Percentiles rank a stretch among this genome's conserved stretches.
Evolutionary conservation across 495 filamentous ascomycete species (phyloP).

Genomic region (Astrothelium macrocarpum): DNA sequence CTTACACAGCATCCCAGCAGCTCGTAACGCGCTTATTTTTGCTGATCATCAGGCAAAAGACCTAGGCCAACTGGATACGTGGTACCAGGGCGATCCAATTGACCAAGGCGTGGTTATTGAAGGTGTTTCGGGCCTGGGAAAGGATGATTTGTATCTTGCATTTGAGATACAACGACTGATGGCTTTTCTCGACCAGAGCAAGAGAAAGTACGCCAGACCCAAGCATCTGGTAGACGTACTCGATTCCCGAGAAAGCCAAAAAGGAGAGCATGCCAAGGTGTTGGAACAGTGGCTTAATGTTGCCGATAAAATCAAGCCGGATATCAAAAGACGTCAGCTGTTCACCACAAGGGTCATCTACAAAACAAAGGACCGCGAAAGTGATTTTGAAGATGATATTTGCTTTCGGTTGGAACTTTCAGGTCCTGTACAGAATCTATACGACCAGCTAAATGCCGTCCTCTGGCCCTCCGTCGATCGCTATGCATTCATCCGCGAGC

Average conservation of each 20-base stretch:
- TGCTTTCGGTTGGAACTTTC: background rate
- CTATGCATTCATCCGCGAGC: background rate
- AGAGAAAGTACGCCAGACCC: constrained; percentile 19
- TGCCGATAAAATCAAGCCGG: background rate
- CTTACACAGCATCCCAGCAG: constrained; percentile 14
- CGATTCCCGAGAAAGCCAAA: constrained; percentile 8
- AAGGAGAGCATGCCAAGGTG: constrained; percentile 11
- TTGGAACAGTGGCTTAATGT: constrained; percentile 13
- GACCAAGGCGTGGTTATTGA: background rate
- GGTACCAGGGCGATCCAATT: constrained; percentile 9
- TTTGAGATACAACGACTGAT: constrained; percentile 23
- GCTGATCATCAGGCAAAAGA: constrained; percentile 4
- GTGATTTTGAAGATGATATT: constrained; percentile 5
- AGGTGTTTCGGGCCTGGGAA: background rate
- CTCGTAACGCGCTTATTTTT: constrained; percentile 19
- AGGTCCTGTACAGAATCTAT: constrained; percentile 11
- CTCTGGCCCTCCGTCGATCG: constrained; percentile 14
- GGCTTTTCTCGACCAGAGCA: constrained; percentile 19
- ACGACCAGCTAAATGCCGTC: constrained; percentile 12
- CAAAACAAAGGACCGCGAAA: background rate
- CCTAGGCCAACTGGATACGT: constrained; percentile 20
- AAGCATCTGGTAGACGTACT: background rate
- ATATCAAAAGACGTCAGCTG: background rate
- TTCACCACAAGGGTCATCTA: constrained; percentile 1
- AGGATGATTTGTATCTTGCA: constrained; percentile 6